Percentiles rank a stretch among this genome's conserved stretches.
Conservation (phyloP, 1,139 yeast species). For the Wickerhamomyces sp. region DNA sequence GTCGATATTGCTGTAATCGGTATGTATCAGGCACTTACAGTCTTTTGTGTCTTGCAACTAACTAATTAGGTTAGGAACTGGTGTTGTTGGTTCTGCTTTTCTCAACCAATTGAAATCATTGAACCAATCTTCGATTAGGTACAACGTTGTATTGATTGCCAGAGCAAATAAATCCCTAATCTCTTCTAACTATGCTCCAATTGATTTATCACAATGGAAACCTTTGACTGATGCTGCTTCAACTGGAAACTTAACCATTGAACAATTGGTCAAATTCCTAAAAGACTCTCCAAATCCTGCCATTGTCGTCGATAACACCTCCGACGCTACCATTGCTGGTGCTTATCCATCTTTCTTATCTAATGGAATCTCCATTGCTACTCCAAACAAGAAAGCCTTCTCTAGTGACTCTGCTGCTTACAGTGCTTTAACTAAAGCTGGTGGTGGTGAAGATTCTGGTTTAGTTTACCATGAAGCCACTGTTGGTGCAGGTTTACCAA, state of each 20-base stretch:
- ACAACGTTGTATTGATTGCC: slow-evolving; percentile 78
- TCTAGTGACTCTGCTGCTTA: slow-evolving; percentile 75
- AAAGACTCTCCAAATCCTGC: slow-evolving; percentile 67
- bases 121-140: slow-evolving; percentile 40
- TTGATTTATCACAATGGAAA: slow-evolving; percentile 60
- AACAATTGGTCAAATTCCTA: slow-evolving; percentile 58
- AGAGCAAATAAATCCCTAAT: slow-evolving; percentile 66
- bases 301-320: slow-evolving; percentile 89
- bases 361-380: slow-evolving; percentile 87
- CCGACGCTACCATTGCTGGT: slow-evolving; percentile 71
- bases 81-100: slow-evolving; percentile 93
- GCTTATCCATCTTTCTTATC: slow-evolving; percentile 70
- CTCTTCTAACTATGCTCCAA: slow-evolving; percentile 64
- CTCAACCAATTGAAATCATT: slow-evolving; percentile 59
- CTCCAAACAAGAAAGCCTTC: slow-evolving; percentile 97
- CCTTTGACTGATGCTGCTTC: slow-evolving; percentile 39
- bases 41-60: too few species aligned
- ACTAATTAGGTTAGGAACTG: slow-evolving; percentile 77
- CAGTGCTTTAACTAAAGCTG: slow-evolving; percentile 65
- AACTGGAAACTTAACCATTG: slow-evolving; percentile 48
- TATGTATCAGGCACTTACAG: too few species aligned
- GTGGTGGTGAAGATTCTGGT: slow-evolving; percentile 53
- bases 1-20: slow-evolving; percentile 83
- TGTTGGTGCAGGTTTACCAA: slow-evolving; percentile 98
- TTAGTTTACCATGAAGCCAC: slow-evolving; percentile 96